These are phyloP conservation scores for Candida ipomoeae DNA, from an alignment of 805 yeast species.

Conservation along the genomic window DNA sequence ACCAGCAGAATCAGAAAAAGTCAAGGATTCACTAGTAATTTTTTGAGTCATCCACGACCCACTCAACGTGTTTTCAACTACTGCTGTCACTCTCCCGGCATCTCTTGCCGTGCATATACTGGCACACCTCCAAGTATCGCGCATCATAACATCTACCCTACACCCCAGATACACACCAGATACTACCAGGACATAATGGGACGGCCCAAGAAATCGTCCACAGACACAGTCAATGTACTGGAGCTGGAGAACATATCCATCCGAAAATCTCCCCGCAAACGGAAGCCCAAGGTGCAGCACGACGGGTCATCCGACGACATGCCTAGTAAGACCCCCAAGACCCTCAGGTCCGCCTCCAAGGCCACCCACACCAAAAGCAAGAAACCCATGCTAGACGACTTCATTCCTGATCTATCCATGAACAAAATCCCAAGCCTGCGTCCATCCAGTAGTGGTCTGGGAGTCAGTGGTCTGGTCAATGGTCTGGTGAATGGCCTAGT, in stretches of 20 bases:
- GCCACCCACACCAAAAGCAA: not conserved
- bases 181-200: not conserved
- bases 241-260: not conserved
- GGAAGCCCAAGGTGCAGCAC: not conserved
- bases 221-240: not conserved
- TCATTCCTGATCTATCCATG: slow-evolving; percentile 2
- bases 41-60: no score
- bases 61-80: no score
- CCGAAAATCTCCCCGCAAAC: slow-evolving; percentile 2
- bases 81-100: no score
- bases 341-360: not conserved
- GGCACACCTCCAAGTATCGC: not conserved
- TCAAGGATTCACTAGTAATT: no score
- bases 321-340: not conserved
- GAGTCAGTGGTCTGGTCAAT: not conserved
- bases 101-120: not conserved
- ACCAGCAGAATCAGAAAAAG: no score
- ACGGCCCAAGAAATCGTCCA: not conserved
- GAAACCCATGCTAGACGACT: not conserved
- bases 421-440: not conserved
- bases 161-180: not conserved
- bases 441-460: not conserved
- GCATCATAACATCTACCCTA: not conserved
- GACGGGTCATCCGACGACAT: not conserved
- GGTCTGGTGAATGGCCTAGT: no score